phyloP scores from a whole-genome alignment of 73 alveolate genomes.

The Breviolum minutum region DNA sequence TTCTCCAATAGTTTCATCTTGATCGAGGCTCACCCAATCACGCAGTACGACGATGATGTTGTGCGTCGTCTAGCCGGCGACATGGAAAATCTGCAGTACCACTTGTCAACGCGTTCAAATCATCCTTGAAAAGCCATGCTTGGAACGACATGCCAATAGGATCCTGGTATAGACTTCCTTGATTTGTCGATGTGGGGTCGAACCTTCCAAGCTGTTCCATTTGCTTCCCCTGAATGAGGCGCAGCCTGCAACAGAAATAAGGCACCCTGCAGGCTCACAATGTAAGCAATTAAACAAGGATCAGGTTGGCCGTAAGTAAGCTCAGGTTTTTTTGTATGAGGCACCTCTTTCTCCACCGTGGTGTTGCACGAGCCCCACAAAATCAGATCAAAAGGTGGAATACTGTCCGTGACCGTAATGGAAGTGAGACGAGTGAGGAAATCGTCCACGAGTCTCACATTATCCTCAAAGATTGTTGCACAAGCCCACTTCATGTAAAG shows the following conservation, averaged over 20 bases:
- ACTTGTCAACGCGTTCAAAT: not conserved
- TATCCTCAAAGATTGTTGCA: constrained; percentile 62
- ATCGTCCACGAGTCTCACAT: constrained; percentile 60
- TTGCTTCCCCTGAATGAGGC: not conserved
- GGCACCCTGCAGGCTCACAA: constrained; percentile 72
- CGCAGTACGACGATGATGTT: no score
- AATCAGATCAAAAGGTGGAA: constrained; percentile 60
- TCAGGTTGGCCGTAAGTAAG: constrained; percentile 51
- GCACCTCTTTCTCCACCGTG: not conserved
- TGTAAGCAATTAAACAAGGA: constrained; percentile 25
- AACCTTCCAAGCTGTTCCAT: not conserved
- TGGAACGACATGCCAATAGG: constrained; percentile 28
- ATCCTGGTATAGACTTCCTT: not conserved
- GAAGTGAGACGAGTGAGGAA: not conserved
- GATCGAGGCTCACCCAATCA: no score
- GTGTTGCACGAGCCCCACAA: constrained; percentile 5
- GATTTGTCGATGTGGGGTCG: not conserved
- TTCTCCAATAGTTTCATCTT: not conserved
- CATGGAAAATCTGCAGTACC: no score
- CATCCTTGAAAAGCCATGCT: constrained; percentile 23
- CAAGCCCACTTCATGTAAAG: constrained; percentile 53
- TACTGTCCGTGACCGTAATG: constrained; percentile 28
- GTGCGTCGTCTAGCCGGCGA: no score
- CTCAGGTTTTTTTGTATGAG: not conserved
- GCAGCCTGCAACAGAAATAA: constrained; percentile 7